These are phyloP conservation scores for Penicillium cataractarum DNA, from an alignment of 495 filamentous ascomycete species.

Conservation along the genomic window DNA sequence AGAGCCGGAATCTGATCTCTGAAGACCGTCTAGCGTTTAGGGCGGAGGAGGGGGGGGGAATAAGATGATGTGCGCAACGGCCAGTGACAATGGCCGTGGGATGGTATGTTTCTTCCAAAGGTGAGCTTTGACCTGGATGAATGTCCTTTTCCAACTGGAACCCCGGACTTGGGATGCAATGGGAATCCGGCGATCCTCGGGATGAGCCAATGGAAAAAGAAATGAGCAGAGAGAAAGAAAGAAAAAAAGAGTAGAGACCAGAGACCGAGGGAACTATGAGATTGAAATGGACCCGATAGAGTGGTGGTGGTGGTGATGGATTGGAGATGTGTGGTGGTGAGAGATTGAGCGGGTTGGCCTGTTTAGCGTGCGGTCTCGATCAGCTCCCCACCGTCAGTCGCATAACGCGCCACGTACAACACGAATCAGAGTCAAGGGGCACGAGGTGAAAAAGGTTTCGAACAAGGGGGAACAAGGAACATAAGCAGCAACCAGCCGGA, in stretches of 20 bases:
- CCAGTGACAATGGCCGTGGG: not conserved
- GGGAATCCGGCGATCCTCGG: not conserved
- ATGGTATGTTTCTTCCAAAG: not conserved
- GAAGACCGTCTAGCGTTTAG: slow-evolving; percentile 11
- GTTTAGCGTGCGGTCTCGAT: not conserved
- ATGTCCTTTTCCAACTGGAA: slow-evolving; percentile 20
- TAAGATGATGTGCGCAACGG: slow-evolving; percentile 3
- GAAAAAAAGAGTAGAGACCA: slow-evolving; percentile 8
- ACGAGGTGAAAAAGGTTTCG: not conserved
- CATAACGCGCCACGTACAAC: slow-evolving; percentile 42
- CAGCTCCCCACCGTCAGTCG: slow-evolving; percentile 17
- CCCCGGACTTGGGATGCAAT: slow-evolving; percentile 36
- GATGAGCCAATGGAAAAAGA: slow-evolving; percentile 7
- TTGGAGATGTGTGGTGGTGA: too few relatives aligned
- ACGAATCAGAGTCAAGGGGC: slow-evolving; percentile 15
- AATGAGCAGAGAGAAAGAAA: slow-evolving; percentile 21
- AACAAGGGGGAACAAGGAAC: slow-evolving; percentile 11
- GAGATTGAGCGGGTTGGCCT: not conserved
- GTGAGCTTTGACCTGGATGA: not conserved
- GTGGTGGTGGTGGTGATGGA: not conserved
- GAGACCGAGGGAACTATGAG: not conserved
- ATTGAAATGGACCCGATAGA: not conserved
- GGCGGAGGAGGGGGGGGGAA: slow-evolving; percentile 7
- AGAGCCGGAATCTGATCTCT: not conserved
- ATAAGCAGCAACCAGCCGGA: slow-evolving; percentile 5